Conservation (phyloP, 2,329 filamentous ascomycete genomes). For the Juglanconis juglandina region DNA sequence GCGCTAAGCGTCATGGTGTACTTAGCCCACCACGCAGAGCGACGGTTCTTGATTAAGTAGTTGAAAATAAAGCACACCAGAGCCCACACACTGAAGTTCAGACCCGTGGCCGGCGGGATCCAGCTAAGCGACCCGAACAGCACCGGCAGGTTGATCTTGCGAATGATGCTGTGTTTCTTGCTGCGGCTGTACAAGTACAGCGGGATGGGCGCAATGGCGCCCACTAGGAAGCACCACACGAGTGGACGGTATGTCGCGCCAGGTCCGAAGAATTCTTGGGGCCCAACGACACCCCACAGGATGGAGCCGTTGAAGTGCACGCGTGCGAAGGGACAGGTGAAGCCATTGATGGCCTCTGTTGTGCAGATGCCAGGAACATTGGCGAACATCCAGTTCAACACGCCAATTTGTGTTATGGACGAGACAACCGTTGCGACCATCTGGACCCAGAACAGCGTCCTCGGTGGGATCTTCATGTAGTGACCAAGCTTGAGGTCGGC, state of each 20-base stretch:
- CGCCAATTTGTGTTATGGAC: constrained; percentile 75
- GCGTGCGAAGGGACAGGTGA: constrained; percentile 80
- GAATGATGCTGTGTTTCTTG: constrained; percentile 58
- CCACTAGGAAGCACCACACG: constrained; percentile 78
- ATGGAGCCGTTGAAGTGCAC: constrained; percentile 91
- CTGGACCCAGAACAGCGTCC: constrained; percentile 75
- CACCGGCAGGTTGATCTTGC: constrained; percentile 78
- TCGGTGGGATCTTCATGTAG: constrained; percentile 82
- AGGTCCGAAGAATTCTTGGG: constrained; percentile 75
- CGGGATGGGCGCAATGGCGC: constrained; percentile 69
- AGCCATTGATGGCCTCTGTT: constrained; percentile 74
- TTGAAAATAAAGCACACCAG: constrained; percentile 85
- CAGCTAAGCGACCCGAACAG: constrained; percentile 79
- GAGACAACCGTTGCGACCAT: constrained; percentile 73
- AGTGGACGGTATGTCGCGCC: constrained; percentile 71
- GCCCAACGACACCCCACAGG: constrained; percentile 85
- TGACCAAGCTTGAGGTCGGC: constrained; percentile 83
- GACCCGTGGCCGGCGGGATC: constrained; percentile 82
- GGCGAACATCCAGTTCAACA: constrained; percentile 86
- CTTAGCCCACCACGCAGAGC: constrained; percentile 79
- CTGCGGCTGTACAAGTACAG: constrained; percentile 69
- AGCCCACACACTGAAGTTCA: constrained; percentile 87
- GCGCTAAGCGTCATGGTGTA: constrained; percentile 88
- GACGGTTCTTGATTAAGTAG: constrained; percentile 65
- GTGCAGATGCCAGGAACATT: constrained; percentile 78